Percentiles rank a stretch among this genome's conserved stretches.
These are phyloP conservation scores for Rhizoclosmatium sp. DNA, from an alignment of 192 early-diverging fungal genomes.

Conservation along the genomic window DNA sequence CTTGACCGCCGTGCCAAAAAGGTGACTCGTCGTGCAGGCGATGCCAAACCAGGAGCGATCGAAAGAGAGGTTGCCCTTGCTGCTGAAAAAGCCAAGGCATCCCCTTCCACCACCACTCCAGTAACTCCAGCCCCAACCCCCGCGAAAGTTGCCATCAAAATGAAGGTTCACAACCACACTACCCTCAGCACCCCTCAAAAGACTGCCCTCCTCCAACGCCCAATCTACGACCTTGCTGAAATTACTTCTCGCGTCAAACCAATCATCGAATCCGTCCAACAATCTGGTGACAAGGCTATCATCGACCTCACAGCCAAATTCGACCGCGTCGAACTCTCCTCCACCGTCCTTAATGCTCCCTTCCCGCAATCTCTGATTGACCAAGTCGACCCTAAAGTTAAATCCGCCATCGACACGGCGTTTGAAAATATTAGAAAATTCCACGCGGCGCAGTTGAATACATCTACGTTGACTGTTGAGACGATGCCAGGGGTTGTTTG, in stretches of 20 bases:
- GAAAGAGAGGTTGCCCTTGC: not conserved
- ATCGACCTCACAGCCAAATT: conserved; percentile 88
- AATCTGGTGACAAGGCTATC: conserved; percentile 85
- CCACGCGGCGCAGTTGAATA: conserved; percentile 90
- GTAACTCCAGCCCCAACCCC: conserved; percentile 35
- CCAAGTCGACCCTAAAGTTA: conserved; percentile 64
- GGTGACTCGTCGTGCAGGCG: conserved; percentile 85
- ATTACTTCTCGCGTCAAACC: conserved; percentile 89
- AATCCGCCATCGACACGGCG: conserved; percentile 91
- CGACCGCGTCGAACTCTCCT: conserved; percentile 78
- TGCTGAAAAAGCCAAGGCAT: not conserved
- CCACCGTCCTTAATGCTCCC: conserved; percentile 82
- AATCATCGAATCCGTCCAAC: conserved; percentile 86
- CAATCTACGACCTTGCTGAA: conserved; percentile 90
- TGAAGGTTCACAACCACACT: conserved; percentile 72
- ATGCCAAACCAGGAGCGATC: conserved; percentile 83
- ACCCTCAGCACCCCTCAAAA: conserved; percentile 60
- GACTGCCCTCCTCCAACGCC: conserved; percentile 78
- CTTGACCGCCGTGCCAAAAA: conserved; percentile 85
- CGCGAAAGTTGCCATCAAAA: conserved; percentile 68
- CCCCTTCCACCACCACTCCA: conserved; percentile 32
- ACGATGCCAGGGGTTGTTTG: conserved; percentile 99
- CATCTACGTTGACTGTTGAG: conserved; percentile 76
- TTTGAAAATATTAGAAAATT: conserved; percentile 92
- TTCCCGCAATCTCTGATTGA: conserved; percentile 61